Percentiles rank a stretch among this genome's conserved stretches.
These are phyloP conservation scores for Candida morakotiae DNA, from an alignment of 805 yeast genomes.

Conservation along the genomic window DNA sequence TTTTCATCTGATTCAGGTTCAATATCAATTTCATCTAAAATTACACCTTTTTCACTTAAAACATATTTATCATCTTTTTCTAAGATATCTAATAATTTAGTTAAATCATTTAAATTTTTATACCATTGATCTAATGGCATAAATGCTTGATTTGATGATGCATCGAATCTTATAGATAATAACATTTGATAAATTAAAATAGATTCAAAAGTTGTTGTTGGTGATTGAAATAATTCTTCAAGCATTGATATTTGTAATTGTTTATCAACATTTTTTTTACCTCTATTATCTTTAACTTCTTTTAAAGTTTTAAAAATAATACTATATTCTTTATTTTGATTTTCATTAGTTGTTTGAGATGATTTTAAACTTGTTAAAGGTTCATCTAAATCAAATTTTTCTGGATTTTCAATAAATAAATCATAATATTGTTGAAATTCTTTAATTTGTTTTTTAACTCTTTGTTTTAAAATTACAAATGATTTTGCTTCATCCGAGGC, in stretches of 20 bases:
- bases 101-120: slow-evolving; percentile 58
- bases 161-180: slow-evolving; percentile 85
- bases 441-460: slow-evolving; percentile 74
- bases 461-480: slow-evolving; percentile 81
- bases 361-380: slow-evolving; percentile 4
- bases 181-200: slow-evolving; percentile 76
- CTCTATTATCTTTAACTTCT: slow-evolving; percentile 81
- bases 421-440: slow-evolving; percentile 62
- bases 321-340: slow-evolving; percentile 37
- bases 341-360: slow-evolving; percentile 18
- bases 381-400: slow-evolving; percentile 53
- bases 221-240: slow-evolving; percentile 51
- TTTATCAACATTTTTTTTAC: slow-evolving; percentile 89
- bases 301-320: slow-evolving; percentile 69
- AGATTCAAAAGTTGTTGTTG: slow-evolving; percentile 58
- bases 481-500: slow-evolving; percentile 83
- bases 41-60: slow-evolving; percentile 70
- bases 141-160: slow-evolving; percentile 58
- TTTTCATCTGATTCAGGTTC: slow-evolving; percentile 55
- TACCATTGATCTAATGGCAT: slow-evolving; percentile 85
- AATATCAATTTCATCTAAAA: slow-evolving; percentile 67
- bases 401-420: slow-evolving; percentile 65
- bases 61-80: slow-evolving; percentile 61
- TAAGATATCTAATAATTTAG: slow-evolving; percentile 59
- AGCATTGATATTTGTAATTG: slow-evolving; percentile 69